These are phyloP conservation scores for Rhinocladiella similis DNA, from an alignment of 2,329 filamentous ascomycete species.

Conservation along the genomic window DNA sequence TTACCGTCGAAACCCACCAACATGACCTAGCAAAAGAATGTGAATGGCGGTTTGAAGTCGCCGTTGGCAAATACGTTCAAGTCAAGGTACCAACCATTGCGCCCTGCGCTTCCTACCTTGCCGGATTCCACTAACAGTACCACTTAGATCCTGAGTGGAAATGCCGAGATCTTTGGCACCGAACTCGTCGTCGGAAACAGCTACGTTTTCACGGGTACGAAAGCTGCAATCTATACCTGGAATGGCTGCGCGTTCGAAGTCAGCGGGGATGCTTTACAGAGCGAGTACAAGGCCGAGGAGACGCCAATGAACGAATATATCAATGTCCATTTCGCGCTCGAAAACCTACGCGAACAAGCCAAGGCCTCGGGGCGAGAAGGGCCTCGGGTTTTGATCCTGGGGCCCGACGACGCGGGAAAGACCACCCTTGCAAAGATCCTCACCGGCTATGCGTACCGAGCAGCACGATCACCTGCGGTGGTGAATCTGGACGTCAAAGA, in stretches of 20 bases:
- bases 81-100: slow-evolving; percentile 47
- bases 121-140: not conserved
- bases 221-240: slow-evolving; percentile 89
- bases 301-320: slow-evolving; percentile 78
- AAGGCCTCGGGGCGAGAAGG: slow-evolving; percentile 55
- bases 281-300: slow-evolving; percentile 71
- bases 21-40: slow-evolving; percentile 63
- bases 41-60: slow-evolving; percentile 79
- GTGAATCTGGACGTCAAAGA: slow-evolving; percentile 84
- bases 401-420: slow-evolving; percentile 77
- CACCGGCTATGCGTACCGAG: slow-evolving; percentile 74
- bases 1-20: slow-evolving; percentile 42
- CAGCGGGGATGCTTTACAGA: slow-evolving; percentile 60
- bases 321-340: slow-evolving; percentile 86
- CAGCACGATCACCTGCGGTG: slow-evolving; percentile 72
- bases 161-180: slow-evolving; percentile 90
- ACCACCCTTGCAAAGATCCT: slow-evolving; percentile 76
- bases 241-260: slow-evolving; percentile 86
- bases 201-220: slow-evolving; percentile 79
- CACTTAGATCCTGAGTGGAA: slow-evolving; percentile 68
- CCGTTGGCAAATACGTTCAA: slow-evolving; percentile 53
- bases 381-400: slow-evolving; percentile 81
- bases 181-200: slow-evolving; percentile 79
- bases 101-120: not conserved
- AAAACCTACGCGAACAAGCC: slow-evolving; percentile 67